phyloP scores from a whole-genome alignment of 2,329 filamentous ascomycete genomes.

The Cryphonectria parasitica region DNA sequence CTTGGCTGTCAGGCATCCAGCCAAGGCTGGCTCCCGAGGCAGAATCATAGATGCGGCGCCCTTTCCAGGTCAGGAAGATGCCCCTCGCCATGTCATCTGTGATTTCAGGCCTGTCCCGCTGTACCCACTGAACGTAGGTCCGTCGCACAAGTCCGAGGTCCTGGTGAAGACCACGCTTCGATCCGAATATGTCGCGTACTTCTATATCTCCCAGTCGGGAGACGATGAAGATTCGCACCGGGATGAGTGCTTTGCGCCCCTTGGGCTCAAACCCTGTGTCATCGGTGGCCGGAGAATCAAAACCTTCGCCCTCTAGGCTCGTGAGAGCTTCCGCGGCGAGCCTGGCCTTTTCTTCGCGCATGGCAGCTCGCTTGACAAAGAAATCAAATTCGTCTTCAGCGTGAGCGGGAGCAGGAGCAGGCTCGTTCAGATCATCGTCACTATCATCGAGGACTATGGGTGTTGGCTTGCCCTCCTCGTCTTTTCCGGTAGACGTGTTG shows the following conservation, averaged over 20 bases:
- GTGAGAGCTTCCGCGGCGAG: slow-evolving; percentile 31
- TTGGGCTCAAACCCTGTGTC: not conserved
- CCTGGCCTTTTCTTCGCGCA: slow-evolving; percentile 36
- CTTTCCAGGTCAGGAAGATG: slow-evolving; percentile 80
- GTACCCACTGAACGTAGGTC: slow-evolving; percentile 13
- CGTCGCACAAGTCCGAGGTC: slow-evolving; percentile 19
- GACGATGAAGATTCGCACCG: slow-evolving; percentile 66
- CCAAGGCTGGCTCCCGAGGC: slow-evolving; percentile 73
- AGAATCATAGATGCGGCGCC: slow-evolving; percentile 72
- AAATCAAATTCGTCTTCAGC: slow-evolving; percentile 51
- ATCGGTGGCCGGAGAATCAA: slow-evolving; percentile 5
- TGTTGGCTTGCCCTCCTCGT: not conserved
- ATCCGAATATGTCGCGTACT: slow-evolving; percentile 25
- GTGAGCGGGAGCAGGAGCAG: slow-evolving; percentile 34
- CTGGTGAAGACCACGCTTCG: slow-evolving; percentile 22
- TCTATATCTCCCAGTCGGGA: slow-evolving; percentile 61
- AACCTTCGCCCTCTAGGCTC: slow-evolving; percentile 29
- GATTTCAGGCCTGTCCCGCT: not conserved
- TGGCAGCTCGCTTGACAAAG: slow-evolving; percentile 50
- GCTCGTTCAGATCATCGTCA: slow-evolving; percentile 19
- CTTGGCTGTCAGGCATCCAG: slow-evolving; percentile 52
- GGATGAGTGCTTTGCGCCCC: slow-evolving; percentile 8
- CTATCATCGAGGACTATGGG: slow-evolving; percentile 32
- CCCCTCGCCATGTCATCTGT: slow-evolving; percentile 45
- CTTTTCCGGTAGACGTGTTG: slow-evolving; percentile 10